Evolutionary conservation across 305 asterid genomes (phyloP), one percentile per base, ranked within the genome.

Genomic region (Fraxinus xanthoxyloides): DNA sequence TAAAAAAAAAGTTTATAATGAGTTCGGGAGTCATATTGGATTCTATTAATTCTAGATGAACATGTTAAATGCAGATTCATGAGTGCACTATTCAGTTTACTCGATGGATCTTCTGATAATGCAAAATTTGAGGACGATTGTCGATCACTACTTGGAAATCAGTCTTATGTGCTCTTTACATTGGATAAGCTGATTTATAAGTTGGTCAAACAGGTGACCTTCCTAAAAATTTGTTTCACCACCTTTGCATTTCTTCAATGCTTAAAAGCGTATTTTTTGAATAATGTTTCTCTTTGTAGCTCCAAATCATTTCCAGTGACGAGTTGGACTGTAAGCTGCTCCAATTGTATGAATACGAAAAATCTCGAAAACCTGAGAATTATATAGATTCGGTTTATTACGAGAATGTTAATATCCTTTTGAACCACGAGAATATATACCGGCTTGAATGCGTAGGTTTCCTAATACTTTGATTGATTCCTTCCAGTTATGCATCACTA

Each of bases 111-210:
- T 77, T 88, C 93, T 79, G 99, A 97, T 83, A 97, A 95, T 86
- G 59, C 97, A 23, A 95, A 92, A 88, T 97, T 92, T 82, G 99
- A 97, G 90, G 99, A 97, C 85, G 98, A 97, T 81, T 97, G 98
- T 69, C 95, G 99, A 69, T 89, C 94, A 43, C 84, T 95, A 76
- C 92, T 97, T 85, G 99, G 99, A 79, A 97, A 97, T 80, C 98
- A 92, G 84, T 93, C 99, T 23, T 97, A 95, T 84, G 92, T 95
- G 83, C 90, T 97, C 10, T 97, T 97, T 90, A 97, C 99, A 61
- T 86, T 97, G 91, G 99, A 97, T 90, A 97, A 93, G 90, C 84
- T 95, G 87, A 92, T 97, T 80, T 95, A 91, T 88, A 97, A 95
- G 90, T 87, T 97, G 92, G 97, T 97, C 85, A 97, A 93, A 86